phyloP scores from a whole-genome alignment of 2,329 filamentous ascomycete species.

The Helotiales sp. region DNA sequence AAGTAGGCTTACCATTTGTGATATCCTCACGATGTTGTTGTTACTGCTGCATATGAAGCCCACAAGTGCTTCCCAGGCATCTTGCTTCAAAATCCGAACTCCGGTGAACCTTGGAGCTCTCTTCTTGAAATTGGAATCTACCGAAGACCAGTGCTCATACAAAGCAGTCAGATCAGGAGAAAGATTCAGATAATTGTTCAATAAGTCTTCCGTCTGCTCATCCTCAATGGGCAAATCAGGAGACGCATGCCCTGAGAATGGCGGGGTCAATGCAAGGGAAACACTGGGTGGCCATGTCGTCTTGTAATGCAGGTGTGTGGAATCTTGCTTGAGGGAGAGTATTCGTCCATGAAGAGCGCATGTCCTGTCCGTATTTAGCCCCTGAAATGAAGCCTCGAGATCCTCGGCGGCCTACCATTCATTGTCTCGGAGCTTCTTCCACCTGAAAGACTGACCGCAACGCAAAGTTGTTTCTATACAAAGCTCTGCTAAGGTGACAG shows the following conservation, averaged over 20 bases:
- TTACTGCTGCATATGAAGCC: constrained; percentile 99
- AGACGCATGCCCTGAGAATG: constrained; percentile 45
- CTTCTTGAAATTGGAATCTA: constrained; percentile 86
- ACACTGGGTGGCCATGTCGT: constrained; percentile 64
- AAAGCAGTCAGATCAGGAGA: constrained; percentile 74
- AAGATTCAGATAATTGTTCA: constrained; percentile 88
- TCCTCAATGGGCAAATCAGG: constrained; percentile 47
- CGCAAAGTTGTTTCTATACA: constrained; percentile 93
- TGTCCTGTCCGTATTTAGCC: constrained; percentile 56
- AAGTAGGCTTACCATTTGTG: constrained; percentile 74
- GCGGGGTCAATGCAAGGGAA: constrained; percentile 45
- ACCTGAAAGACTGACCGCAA: constrained; percentile 96
- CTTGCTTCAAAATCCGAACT: constrained; percentile 89
- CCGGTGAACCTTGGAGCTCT: constrained; percentile 88
- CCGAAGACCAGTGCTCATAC: constrained; percentile 85
- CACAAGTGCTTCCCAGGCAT: constrained; percentile 92
- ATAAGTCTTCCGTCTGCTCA: constrained; percentile 74
- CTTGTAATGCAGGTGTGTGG: constrained; percentile 78
- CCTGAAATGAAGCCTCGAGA: constrained; percentile 18
- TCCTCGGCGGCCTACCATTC: constrained; percentile 68
- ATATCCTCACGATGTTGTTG: constrained; percentile 95
- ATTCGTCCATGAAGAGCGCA: constrained; percentile 87
- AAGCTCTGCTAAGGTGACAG: constrained; percentile 80
- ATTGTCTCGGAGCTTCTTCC: constrained; percentile 81
- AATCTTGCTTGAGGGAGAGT: constrained; percentile 82